phyloP scores from a whole-genome alignment of 768 basidiomycete species.

The Clitopilus passeckerianus region DNA sequence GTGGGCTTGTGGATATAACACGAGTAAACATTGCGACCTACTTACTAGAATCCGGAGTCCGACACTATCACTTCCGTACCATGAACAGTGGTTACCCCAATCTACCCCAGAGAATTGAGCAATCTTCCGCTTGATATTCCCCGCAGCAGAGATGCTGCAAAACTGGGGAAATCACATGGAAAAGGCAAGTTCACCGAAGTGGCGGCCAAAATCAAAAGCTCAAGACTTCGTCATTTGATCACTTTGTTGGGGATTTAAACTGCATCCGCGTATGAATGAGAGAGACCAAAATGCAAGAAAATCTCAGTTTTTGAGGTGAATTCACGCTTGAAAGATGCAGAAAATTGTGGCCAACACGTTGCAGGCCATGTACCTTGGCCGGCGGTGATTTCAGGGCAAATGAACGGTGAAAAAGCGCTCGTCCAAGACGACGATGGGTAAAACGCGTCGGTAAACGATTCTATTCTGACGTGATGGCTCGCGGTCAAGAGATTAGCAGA shows the following conservation, averaged over 20 bases:
- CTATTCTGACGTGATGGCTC: not conserved
- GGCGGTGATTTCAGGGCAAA: not conserved
- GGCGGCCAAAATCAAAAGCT: not conserved
- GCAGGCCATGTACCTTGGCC: not conserved
- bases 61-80: not conserved
- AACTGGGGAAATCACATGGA: slow-evolving; percentile 10
- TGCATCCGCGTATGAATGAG: not conserved
- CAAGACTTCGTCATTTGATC: not conserved
- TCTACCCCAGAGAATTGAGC: not conserved
- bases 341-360: not conserved
- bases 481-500: not conserved
- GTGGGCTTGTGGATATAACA: slow-evolving; percentile 11
- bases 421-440: not conserved
- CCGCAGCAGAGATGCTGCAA: slow-evolving; percentile 1
- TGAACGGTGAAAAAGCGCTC: not conserved
- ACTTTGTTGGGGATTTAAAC: not conserved
- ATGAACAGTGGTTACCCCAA: not conserved
- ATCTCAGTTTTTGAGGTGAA: not conserved
- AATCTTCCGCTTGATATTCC: not conserved
- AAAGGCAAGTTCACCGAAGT: not conserved
- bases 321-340: not conserved
- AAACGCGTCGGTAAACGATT: not conserved
- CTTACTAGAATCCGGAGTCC: not conserved
- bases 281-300: not conserved
- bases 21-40: slow-evolving; percentile 7